Evolutionary conservation across 2,329 filamentous ascomycete genomes (phyloP), one percentile per base, ranked within the genome.

Genomic region (Apiospora koreana): DNA sequence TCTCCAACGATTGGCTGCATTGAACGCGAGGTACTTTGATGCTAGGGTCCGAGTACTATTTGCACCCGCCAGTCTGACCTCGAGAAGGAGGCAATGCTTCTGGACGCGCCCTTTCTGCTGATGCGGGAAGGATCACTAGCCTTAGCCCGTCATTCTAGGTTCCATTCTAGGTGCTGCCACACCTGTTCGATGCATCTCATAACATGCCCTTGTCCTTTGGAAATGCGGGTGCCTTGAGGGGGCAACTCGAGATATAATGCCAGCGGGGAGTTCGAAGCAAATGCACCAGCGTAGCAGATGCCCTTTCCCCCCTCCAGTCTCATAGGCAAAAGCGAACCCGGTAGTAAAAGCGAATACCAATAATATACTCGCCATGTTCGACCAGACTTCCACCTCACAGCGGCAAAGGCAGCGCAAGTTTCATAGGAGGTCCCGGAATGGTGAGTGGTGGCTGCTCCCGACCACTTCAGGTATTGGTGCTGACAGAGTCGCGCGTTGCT

Each of bases 371-470:
- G 71, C 16, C 62, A 70, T 75, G 73, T 65, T 69, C 58, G 67
- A 69, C 43, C 71, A 72, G 69, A 71, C 73, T 50, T 70, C 72
- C 25, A 68, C 72, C n/a, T 66, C 73, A 41, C 76, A 77, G 65
- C 75, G 78, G 38, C 77, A 79, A 68, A 76, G 77, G 38, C 78
- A 79, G 71, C 77, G 78, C 69, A 78, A 76, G 73, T 79, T 79
- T 58, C 78, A 80, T 69, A 77, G 78, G 62, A 75, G 78, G 68
- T 79, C 77, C 38, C 76, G 76, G 45, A 79, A 78, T 67, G 77
- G 78, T 65, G 76, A 76, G 72, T 73, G 31, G n/a, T 43, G 41
- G 10, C 64, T 45, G 38, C 42, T 43, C 18, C 38, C 7, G 41
- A 66, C 12, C 68, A 45, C 42, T 6, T 18, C 35, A 14, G 28